These are phyloP conservation scores for Microdochium bolleyi DNA, from an alignment of 2,329 filamentous ascomycete genomes.

Conservation along the genomic window DNA sequence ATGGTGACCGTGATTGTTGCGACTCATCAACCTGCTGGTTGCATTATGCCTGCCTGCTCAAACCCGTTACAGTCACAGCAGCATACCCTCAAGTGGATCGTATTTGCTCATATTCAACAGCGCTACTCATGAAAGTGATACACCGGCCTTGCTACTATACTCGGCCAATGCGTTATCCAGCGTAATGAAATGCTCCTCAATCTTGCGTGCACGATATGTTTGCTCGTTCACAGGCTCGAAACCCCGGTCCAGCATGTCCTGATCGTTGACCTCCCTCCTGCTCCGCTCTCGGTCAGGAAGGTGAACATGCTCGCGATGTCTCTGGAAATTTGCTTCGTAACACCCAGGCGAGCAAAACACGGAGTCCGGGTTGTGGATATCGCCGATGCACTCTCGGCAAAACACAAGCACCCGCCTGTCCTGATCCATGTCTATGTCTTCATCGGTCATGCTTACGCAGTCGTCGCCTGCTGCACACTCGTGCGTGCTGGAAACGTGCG, in stretches of 20 bases:
- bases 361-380: constrained; percentile 23
- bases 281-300: constrained; percentile 15
- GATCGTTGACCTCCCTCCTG: constrained; percentile 15
- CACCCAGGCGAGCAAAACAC: constrained; percentile 33
- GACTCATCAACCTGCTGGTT: too few species aligned
- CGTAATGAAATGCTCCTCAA: constrained; percentile 16
- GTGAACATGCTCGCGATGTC: constrained; percentile 28
- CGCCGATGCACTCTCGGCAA: constrained; percentile 32
- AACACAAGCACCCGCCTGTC: constrained; percentile 21
- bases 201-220: constrained; percentile 15
- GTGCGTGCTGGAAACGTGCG: constrained; percentile 29
- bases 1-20: too few species aligned
- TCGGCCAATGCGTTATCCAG: constrained; percentile 14
- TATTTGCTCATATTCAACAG: background rate
- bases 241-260: constrained; percentile 14
- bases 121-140: background rate
- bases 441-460: constrained; percentile 29
- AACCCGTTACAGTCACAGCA: too few species aligned
- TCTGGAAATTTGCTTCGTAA: constrained; percentile 29
- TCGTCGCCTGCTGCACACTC: constrained; percentile 30
- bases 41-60: too few species aligned
- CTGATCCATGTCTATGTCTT: constrained; percentile 29
- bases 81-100: background rate
- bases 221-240: constrained; percentile 12
- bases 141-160: constrained; percentile 11